These are phyloP conservation scores for Drechslerella dactyloides DNA, from an alignment of 2,329 filamentous ascomycete species.

Conservation along the genomic window DNA sequence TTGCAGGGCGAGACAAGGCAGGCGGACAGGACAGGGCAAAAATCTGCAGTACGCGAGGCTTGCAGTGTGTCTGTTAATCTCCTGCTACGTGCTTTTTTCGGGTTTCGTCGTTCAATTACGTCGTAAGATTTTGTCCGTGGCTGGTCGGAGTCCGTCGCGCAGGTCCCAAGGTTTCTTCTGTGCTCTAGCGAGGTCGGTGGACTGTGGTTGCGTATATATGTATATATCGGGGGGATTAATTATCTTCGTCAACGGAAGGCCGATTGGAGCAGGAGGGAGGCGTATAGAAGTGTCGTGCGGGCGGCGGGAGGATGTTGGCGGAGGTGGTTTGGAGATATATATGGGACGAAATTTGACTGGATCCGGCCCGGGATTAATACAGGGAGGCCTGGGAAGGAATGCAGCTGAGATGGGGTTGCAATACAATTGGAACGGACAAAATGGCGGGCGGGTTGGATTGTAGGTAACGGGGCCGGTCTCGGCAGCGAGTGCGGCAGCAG, in stretches of 20 bases:
- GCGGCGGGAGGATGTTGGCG: neutral
- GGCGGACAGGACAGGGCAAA: neutral
- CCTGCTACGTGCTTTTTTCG: constrained; percentile 7
- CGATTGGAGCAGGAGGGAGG: too few relatives aligned
- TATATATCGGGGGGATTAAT: too few relatives aligned
- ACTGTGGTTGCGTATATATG: too few relatives aligned
- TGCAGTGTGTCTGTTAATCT: neutral
- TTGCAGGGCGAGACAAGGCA: neutral
- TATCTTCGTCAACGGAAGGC: too few relatives aligned
- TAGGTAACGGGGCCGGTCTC: neutral
- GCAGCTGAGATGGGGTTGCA: constrained; percentile 2
- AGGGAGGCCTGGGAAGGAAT: constrained; percentile 20
- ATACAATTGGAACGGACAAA: neutral
- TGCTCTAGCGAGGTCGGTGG: constrained; percentile 20
- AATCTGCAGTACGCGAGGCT: constrained; percentile 1
- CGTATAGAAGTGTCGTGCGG: too few relatives aligned
- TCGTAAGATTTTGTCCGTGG: constrained; percentile 41
- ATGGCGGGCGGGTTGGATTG: too few relatives aligned
- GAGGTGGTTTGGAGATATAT: neutral
- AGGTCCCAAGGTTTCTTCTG: constrained; percentile 24
- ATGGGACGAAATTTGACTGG: constrained; percentile 41
- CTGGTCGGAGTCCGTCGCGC: constrained; percentile 22
- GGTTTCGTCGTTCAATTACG: constrained; percentile 22
- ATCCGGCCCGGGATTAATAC: constrained; percentile 7
- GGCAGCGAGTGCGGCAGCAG: constrained; percentile 11